Conservation (phyloP, 441 rosid species). For the Erodium chrysanthum region DNA sequence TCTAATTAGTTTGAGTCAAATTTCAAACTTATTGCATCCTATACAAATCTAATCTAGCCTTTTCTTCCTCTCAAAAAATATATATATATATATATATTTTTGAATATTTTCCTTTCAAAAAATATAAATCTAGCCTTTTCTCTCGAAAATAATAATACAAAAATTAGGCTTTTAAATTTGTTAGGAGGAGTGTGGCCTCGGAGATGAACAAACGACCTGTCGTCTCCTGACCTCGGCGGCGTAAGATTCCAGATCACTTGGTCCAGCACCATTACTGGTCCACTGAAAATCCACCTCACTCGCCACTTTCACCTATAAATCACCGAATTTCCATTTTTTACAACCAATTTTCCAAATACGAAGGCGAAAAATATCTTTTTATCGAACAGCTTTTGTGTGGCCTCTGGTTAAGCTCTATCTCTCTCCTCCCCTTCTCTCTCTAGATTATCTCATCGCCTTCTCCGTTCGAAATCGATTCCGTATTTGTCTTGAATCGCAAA, state of each 20-base stretch:
- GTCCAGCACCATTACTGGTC: conserved; percentile 3
- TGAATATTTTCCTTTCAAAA: too few relatives aligned
- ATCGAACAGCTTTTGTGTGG: conserved; percentile 53
- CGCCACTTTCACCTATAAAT: conserved; percentile 4
- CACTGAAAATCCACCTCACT: background rate
- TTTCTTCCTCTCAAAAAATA: too few relatives aligned
- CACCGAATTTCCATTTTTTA: background rate
- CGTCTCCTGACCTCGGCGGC: background rate
- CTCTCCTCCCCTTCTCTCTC: conserved; percentile 25
- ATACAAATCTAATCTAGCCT: too few relatives aligned
- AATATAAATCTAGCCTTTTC: too few relatives aligned
- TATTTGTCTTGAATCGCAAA: conserved; percentile 13
- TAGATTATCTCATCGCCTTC: conserved; percentile 40
- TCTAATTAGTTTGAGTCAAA: too few relatives aligned
- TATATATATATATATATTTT: too few relatives aligned
- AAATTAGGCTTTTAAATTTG: too few relatives aligned
- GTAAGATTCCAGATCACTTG: background rate
- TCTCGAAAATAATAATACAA: too few relatives aligned
- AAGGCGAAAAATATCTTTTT: conserved; percentile 23
- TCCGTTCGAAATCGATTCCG: conserved; percentile 29
- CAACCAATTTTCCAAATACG: background rate
- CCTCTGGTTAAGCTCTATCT: conserved; percentile 21
- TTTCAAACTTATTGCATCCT: too few relatives aligned
- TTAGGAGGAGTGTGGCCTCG: background rate
- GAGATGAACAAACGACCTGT: background rate